Conservation (phyloP, 2,329 filamentous ascomycete species). For the Fusarium hostae region DNA sequence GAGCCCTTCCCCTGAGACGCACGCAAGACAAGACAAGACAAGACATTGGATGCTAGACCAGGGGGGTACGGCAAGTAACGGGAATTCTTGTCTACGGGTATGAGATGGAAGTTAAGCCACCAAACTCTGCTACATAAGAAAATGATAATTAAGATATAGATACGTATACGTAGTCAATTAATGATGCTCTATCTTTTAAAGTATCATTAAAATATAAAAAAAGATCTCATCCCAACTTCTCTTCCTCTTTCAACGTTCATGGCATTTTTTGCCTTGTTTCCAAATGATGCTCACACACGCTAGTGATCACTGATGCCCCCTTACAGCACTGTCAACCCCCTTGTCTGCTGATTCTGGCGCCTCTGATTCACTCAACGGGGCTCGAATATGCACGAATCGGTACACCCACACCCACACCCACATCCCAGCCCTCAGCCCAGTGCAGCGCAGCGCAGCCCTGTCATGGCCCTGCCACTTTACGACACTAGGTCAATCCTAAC, state of each 20-base stretch:
- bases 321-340: constrained; percentile 36
- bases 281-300: constrained; percentile 18
- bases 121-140: neutral
- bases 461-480: constrained; percentile 43
- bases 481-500: constrained; percentile 43
- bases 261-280: constrained; percentile 17
- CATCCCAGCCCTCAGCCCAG: constrained; percentile 15
- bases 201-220: neutral
- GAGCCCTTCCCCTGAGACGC: constrained; percentile 10
- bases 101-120: neutral
- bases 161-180: neutral
- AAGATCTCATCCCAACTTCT: neutral
- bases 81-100: neutral
- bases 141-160: neutral
- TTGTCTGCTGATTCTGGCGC: constrained; percentile 12
- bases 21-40: constrained; percentile 16
- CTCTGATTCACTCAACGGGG: constrained; percentile 28
- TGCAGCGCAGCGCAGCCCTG: constrained; percentile 34
- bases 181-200: no score
- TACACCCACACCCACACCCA: constrained; percentile 11
- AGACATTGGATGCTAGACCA: constrained; percentile 2
- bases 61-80: neutral
- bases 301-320: constrained; percentile 23
- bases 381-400: constrained; percentile 40
- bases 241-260: neutral